These are phyloP conservation scores for Aphanomyces astaci DNA, from an alignment of 352 stramenopile species.

Conservation along the genomic window DNA sequence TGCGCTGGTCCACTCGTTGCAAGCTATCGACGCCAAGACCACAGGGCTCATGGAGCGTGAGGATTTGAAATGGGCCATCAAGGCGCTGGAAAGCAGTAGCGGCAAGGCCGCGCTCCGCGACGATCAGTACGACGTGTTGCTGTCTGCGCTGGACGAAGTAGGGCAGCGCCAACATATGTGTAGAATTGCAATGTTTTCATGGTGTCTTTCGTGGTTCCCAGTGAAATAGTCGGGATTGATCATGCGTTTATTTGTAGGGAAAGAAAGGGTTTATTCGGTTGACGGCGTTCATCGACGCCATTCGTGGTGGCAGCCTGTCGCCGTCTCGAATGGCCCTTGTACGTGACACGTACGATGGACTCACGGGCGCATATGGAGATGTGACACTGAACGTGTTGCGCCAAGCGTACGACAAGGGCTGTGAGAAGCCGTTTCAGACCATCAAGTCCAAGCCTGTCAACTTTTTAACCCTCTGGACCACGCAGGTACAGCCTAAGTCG, in stretches of 20 bases:
- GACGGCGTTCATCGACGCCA: constrained; percentile 31
- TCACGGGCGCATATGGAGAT: constrained; percentile 31
- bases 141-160: constrained; percentile 61
- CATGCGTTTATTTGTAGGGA: no score
- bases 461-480: not conserved
- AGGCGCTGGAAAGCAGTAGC: constrained; percentile 32
- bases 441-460: not conserved
- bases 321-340: constrained; percentile 34
- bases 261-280: constrained; percentile 52
- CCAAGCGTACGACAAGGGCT: constrained; percentile 43
- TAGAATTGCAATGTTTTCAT: no score
- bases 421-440: constrained; percentile 41
- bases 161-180: no score
- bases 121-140: constrained; percentile 66
- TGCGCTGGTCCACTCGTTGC: constrained; percentile 6
- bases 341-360: constrained; percentile 36
- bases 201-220: no score
- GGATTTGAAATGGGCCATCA: constrained; percentile 49
- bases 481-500: no score
- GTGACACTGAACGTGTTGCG: constrained; percentile 41
- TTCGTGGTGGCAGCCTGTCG: constrained; percentile 35
- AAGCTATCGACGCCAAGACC: constrained; percentile 31
- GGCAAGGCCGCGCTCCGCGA: constrained; percentile 52
- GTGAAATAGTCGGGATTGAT: no score
- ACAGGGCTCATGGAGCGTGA: constrained; percentile 57